Evolutionary conservation across 257 asterid genomes (phyloP).

Genomic region (Solanum infundibuliforme): DNA sequence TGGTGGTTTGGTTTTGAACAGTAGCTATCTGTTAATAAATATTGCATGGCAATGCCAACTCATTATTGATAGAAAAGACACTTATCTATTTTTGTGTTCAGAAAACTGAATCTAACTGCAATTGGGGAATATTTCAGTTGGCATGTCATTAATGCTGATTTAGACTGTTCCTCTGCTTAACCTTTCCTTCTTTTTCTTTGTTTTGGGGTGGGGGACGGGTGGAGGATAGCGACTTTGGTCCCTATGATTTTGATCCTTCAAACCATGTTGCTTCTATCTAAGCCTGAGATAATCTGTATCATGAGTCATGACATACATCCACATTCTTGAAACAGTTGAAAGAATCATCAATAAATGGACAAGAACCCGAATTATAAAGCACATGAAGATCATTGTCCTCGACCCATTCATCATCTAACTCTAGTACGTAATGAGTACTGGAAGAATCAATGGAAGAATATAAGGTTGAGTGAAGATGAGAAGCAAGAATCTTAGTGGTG

Average conservation of each 20-base stretch:
- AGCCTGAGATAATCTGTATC: neutral
- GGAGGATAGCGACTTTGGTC: neutral
- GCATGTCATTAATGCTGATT: constrained; percentile 10
- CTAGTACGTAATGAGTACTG: neutral
- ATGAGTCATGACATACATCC: neutral
- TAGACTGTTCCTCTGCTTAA: constrained; percentile 2
- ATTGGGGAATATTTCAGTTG: neutral
- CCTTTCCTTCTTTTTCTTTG: neutral
- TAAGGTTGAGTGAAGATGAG: no score
- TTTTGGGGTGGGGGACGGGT: neutral
- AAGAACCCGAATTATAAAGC: neutral
- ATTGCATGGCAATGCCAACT: constrained; percentile 2
- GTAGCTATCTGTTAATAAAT: neutral
- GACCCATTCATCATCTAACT: neutral
- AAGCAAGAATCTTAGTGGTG: no score
- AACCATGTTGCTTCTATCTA: neutral
- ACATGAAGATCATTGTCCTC: neutral
- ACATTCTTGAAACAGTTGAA: neutral
- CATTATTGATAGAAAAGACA: neutral
- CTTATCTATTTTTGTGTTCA: neutral
- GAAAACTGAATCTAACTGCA: neutral
- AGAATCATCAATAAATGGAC: neutral
- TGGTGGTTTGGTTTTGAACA: neutral
- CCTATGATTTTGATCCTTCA: neutral
- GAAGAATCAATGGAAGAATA: no score